Percentiles rank a stretch among this genome's conserved stretches.
Conservation (phyloP, 2,329 filamentous ascomycete genomes). For the Phaeosphaeria sp. region DNA sequence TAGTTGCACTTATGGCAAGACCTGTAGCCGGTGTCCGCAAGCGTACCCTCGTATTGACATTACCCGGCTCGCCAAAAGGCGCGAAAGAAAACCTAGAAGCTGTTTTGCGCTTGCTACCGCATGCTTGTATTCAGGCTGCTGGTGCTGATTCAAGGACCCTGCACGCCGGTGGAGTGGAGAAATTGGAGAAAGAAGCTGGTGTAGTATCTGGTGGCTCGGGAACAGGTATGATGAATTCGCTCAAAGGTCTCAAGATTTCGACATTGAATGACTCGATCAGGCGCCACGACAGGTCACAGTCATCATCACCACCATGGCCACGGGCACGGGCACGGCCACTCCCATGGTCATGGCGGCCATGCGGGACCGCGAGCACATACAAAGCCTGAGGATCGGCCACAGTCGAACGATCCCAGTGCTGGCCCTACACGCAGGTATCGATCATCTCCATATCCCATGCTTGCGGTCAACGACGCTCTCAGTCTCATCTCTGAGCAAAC, state of each 20-base stretch:
- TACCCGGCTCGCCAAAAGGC: conserved; percentile 94
- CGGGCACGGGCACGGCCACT: conserved; percentile 62
- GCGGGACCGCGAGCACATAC: conserved; percentile 72
- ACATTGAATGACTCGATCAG: conserved; percentile 10
- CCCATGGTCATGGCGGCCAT: conserved; percentile 64
- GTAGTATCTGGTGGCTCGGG: conserved; percentile 25
- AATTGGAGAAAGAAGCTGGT: conserved; percentile 83
- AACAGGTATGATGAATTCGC: conserved; percentile 19
- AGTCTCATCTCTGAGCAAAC: conserved; percentile 74
- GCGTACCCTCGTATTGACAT: conserved; percentile 80
- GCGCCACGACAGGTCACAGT: conserved; percentile 35
- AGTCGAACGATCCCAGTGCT: conserved; percentile 66
- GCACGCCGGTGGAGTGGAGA: conserved; percentile 81
- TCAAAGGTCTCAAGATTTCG: neutral
- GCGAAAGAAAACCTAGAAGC: conserved; percentile 92
- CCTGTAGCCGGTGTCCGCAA: conserved; percentile 89
- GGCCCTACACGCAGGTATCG: conserved; percentile 74
- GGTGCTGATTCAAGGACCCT: conserved; percentile 81
- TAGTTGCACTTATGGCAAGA: conserved; percentile 95
- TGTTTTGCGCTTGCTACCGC: conserved; percentile 86
- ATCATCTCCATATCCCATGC: conserved; percentile 90
- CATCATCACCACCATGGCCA: conserved; percentile 56
- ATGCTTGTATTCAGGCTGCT: conserved; percentile 89
- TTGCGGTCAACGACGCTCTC: conserved; percentile 83
- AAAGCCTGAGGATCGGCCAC: conserved; percentile 61